Evolutionary conservation across 140 eudicot species (phyloP).

Genomic region (Anethum foeniculum): DNA sequence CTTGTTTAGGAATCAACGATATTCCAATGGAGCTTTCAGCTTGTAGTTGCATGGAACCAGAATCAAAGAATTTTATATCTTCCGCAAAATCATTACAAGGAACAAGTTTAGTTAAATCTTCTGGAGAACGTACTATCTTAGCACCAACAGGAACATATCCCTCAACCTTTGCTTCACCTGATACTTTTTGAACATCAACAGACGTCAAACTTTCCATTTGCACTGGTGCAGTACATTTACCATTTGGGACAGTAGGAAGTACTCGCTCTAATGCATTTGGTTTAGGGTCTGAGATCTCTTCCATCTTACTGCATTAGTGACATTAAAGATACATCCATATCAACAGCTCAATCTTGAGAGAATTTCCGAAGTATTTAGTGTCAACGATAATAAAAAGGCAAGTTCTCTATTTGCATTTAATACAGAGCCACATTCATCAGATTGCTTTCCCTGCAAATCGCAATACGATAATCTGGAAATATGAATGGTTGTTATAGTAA

Average conservation of each 20-base stretch:
- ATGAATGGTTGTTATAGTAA: not conserved
- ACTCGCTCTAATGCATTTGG: slow-evolving; percentile 17
- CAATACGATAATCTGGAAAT: not conserved
- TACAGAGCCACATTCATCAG: not conserved
- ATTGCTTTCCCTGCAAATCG: not conserved
- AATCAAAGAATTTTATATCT: not conserved
- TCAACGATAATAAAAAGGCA: not conserved
- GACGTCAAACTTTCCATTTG: slow-evolving; percentile 1
- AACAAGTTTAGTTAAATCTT: slow-evolving; percentile 14
- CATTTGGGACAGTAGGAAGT: slow-evolving; percentile 8
- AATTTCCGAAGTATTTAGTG: not conserved
- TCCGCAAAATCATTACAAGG: slow-evolving; percentile 7
- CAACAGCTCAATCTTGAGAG: slow-evolving; percentile 3
- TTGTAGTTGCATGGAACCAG: not conserved
- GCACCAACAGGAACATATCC: not conserved
- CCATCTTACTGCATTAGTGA: slow-evolving; percentile 11
- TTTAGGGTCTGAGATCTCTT: slow-evolving; percentile 10
- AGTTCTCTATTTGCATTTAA: not conserved
- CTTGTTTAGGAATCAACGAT: not conserved
- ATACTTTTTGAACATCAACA: slow-evolving; percentile 10
- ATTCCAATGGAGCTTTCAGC: not conserved
- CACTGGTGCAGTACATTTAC: slow-evolving; percentile 17
- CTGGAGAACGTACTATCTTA: slow-evolving; percentile 1
- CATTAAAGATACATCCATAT: not conserved
- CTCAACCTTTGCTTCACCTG: not conserved